Base-by-base conservation (phyloP, 495 filamentous ascomycete species). In the Aspergillus funiculosus region DNA sequence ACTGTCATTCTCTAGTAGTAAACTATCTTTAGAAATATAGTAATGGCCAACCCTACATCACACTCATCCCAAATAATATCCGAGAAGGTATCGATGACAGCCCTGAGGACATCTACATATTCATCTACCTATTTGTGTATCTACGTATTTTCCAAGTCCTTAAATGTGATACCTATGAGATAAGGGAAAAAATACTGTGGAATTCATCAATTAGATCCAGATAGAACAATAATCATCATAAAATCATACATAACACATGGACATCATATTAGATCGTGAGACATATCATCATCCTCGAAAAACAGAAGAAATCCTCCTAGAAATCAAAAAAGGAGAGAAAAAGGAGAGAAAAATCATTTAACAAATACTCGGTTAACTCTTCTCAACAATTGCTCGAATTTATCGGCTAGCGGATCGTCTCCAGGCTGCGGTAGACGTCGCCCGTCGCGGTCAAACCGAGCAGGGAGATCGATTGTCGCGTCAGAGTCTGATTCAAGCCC, bases 381-480 rank as follows among this genome's bases (percentile, higher is more conserved):
- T 18, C 52, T 61, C 3, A 77, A 41, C 4, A 75, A 46, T 15
- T 64, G 55, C 35, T 73, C 64, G 3, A 76, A 34, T 20, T 46
- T 57, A 31, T 63, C 64, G 2, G 57, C 58, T 4, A 68, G 48
- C 11, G 68, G 58, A 47, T 70, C 63, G 7, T 66, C 61, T 5
- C 48, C 59, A 1, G 46, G 51, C 34, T 68, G 52, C 1, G 63
- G 57, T 8, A 75, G 58, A 1, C 72, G 77, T 15, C 68, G 66
- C 1, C 85, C 83, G 3, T 81, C 63, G 5, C 63, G 51, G 48
- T 87, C 82, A 49, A 89, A 87, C 0, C 85, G 73, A 31, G 79
- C 74, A 0, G 85, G 85, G 0, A 89, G 52, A 5, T 76, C 72
- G 25, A 76, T 59, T 3, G 74, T 77, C 18, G 72, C 63, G 19